phyloP scores from a whole-genome alignment of 768 basidiomycete genomes.

The Infundibulicybe gibba region DNA sequence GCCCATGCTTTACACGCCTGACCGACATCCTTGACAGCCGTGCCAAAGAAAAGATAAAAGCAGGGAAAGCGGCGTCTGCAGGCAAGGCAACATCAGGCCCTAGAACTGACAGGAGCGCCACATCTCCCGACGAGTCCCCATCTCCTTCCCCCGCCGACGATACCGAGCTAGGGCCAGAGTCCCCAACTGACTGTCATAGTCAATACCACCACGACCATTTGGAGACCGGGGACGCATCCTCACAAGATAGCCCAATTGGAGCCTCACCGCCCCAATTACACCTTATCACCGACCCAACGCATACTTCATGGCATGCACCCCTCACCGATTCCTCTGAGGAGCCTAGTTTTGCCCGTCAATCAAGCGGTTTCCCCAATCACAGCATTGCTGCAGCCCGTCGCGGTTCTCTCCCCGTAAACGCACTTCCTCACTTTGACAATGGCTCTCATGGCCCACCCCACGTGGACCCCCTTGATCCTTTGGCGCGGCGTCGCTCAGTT shows the following conservation, averaged over 20 bases:
- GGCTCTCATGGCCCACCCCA: conserved; percentile 29
- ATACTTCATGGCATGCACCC: conserved; percentile 29
- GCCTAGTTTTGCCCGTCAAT: background rate
- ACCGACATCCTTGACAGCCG: conserved; percentile 41
- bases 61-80: conserved; percentile 35
- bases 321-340: conserved; percentile 23
- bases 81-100: conserved; percentile 34
- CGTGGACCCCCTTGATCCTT: conserved; percentile 39
- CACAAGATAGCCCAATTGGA: conserved; percentile 23
- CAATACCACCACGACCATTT: conserved; percentile 7
- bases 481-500: conserved; percentile 40
- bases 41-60: conserved; percentile 79
- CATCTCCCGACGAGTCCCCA: conserved; percentile 15
- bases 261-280: conserved; percentile 37
- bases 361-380: conserved; percentile 3
- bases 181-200: conserved; percentile 9
- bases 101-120: too few relatives aligned
- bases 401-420: conserved; percentile 52
- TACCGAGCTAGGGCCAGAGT: conserved; percentile 8
- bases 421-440: conserved; percentile 27
- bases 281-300: conserved; percentile 27
- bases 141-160: conserved; percentile 23
- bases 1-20: conserved; percentile 1
- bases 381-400: conserved; percentile 37
- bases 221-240: conserved; percentile 15